phyloP scores from a whole-genome alignment of 2,329 filamentous ascomycete species.

The Sporothrix brasiliensis region DNA sequence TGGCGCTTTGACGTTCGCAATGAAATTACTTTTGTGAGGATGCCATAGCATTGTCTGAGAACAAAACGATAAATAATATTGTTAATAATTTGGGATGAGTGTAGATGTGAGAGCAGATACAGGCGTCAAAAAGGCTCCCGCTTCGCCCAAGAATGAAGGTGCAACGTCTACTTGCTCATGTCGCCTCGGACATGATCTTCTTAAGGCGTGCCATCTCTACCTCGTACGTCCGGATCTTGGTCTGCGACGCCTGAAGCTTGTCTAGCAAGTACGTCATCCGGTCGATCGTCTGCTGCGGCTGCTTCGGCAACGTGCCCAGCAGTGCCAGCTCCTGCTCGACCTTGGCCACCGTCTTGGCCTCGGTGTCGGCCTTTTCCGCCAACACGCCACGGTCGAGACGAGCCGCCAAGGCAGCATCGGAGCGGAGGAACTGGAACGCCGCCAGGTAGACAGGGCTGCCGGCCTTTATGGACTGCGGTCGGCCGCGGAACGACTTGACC shows the following conservation, averaged over 20 bases:
- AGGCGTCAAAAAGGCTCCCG: neutral
- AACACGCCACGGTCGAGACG: constrained; percentile 73
- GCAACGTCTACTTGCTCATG: neutral
- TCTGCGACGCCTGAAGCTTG: constrained; percentile 75
- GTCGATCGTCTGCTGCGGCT: constrained; percentile 67
- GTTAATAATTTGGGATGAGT: neutral
- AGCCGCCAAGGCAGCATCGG: constrained; percentile 72
- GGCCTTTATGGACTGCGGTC: constrained; percentile 74
- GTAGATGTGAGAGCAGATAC: neutral
- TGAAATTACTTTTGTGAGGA: neutral
- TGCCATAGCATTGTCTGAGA: neutral
- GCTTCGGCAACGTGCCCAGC: constrained; percentile 69
- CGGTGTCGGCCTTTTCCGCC: constrained; percentile 68
- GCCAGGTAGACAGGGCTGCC: constrained; percentile 85
- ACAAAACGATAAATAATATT: neutral
- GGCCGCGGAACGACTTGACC: constrained; percentile 71
- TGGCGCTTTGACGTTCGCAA: neutral
- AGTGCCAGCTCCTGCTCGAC: constrained; percentile 75
- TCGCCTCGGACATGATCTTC: constrained; percentile 60
- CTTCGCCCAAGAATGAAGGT: neutral
- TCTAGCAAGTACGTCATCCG: constrained; percentile 71
- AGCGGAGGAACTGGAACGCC: constrained; percentile 72
- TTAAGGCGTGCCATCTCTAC: constrained; percentile 71
- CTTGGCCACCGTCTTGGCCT: constrained; percentile 74
- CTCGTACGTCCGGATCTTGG: constrained; percentile 74